phyloP scores from a whole-genome alignment of 2,329 filamentous ascomycete species.

The Pseudogymnoascus sp. region DNA sequence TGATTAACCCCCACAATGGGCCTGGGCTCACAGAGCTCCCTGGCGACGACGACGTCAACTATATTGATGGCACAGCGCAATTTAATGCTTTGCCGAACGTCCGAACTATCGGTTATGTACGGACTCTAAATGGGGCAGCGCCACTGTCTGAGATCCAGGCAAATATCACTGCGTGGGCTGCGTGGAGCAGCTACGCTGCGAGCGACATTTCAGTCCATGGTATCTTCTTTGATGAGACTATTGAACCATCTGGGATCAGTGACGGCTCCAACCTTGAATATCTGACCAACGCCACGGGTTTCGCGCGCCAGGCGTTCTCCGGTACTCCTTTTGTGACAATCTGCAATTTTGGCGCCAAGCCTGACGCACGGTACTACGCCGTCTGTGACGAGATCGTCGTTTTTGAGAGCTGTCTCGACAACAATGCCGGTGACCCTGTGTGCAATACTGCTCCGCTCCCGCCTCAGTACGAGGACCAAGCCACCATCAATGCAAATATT shows the following conservation, averaged over 20 bases:
- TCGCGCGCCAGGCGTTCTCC: not conserved
- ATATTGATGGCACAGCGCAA: slow-evolving; percentile 12
- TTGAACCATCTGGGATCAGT: not conserved
- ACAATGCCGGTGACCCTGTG: not conserved
- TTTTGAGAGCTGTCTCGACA: not conserved
- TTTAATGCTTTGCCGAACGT: slow-evolving; percentile 21
- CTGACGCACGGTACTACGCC: not conserved
- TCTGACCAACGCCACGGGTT: not conserved
- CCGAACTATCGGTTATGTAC: slow-evolving; percentile 34
- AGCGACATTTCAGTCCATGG: slow-evolving; percentile 19
- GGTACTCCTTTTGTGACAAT: not conserved
- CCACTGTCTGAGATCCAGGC: slow-evolving; percentile 27
- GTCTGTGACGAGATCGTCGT: not conserved
- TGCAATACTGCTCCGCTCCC: not conserved
- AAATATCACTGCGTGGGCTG: slow-evolving; percentile 31
- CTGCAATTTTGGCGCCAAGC: not conserved
- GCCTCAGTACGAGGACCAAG: not conserved
- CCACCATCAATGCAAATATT: not conserved
- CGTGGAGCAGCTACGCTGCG: slow-evolving; percentile 25
- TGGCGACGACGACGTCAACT: slow-evolving; percentile 22
- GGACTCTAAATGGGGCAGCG: slow-evolving; percentile 29
- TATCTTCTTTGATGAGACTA: slow-evolving; percentile 20
- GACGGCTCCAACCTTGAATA: not conserved
- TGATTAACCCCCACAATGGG: slow-evolving; percentile 21
- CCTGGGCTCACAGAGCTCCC: slow-evolving; percentile 28